Percentiles rank a stretch among this genome's conserved stretches.
phyloP scores from a whole-genome alignment of 441 rosid genomes.

The Macaranga tanarius region DNA sequence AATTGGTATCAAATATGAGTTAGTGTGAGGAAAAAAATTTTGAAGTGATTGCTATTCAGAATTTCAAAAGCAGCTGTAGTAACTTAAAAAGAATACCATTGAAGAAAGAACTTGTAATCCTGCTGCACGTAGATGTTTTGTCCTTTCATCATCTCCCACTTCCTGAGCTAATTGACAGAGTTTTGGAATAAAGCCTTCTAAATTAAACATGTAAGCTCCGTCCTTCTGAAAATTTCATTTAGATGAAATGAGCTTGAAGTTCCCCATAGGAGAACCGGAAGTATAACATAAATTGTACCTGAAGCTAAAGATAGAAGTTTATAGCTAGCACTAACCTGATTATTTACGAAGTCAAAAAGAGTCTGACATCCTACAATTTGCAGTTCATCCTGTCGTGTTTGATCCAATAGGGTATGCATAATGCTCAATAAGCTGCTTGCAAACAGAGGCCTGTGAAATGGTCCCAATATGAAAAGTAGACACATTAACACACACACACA shows the following conservation, averaged over 20 bases:
- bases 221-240: constrained; percentile 58
- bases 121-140: constrained; percentile 50
- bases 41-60: neutral
- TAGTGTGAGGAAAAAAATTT: neutral
- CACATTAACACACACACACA: no score
- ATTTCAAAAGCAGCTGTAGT: constrained; percentile 10
- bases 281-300: constrained; percentile 22
- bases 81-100: constrained; percentile 42
- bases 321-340: constrained; percentile 58
- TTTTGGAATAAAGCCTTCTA: constrained; percentile 81
- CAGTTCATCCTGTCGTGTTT: constrained; percentile 68
- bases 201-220: constrained; percentile 74
- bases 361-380: constrained; percentile 77
- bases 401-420: constrained; percentile 73
- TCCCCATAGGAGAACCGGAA: constrained; percentile 10
- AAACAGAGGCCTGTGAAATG: constrained; percentile 66
- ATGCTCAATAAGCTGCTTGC: constrained; percentile 78
- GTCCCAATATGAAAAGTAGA: constrained; percentile 19
- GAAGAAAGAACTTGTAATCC: constrained; percentile 73
- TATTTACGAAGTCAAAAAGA: constrained; percentile 79
- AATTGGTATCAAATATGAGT: neutral
- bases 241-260: constrained; percentile 22
- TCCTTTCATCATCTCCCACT: constrained; percentile 68
- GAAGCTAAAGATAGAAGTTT: constrained; percentile 23
- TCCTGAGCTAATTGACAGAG: constrained; percentile 76